Evolutionary conservation across 1,139 yeast species (phyloP).

Genomic region (Yamadazyma diddensiae): DNA sequence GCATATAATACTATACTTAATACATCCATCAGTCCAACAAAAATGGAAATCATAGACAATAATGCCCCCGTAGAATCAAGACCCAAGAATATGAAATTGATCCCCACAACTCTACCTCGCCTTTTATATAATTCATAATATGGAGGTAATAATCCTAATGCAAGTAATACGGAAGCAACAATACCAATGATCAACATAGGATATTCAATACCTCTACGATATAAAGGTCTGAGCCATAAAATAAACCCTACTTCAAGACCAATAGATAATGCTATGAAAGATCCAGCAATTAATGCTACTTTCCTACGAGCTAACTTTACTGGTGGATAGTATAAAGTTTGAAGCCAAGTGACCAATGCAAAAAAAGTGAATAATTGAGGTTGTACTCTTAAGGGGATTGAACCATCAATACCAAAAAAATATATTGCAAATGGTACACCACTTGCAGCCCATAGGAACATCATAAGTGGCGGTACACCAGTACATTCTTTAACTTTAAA

Average conservation of each 20-base stretch:
- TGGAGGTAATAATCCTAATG: slow-evolving; percentile 81
- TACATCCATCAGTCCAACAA: slow-evolving; percentile 62
- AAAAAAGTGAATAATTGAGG: slow-evolving; percentile 81
- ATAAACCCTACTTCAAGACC: slow-evolving; percentile 72
- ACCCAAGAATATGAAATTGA: slow-evolving; percentile 75
- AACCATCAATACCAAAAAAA: slow-evolving; percentile 67
- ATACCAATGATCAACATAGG: slow-evolving; percentile 79
- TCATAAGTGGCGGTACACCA: slow-evolving; percentile 82
- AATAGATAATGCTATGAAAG: slow-evolving; percentile 44
- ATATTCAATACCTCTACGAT: slow-evolving; percentile 64
- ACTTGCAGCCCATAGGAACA: slow-evolving; percentile 79
- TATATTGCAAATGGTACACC: slow-evolving; percentile 84
- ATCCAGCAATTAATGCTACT: slow-evolving; percentile 32
- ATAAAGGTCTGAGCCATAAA: slow-evolving; percentile 64
- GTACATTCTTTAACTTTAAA: slow-evolving; percentile 73
- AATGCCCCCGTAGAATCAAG: slow-evolving; percentile 83
- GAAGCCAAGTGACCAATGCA: slow-evolving; percentile 67
- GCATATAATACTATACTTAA: slow-evolving; percentile 77
- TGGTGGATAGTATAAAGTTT: slow-evolving; percentile 82
- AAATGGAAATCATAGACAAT: slow-evolving; percentile 64
- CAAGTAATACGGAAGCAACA: slow-evolving; percentile 72
- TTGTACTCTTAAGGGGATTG: slow-evolving; percentile 77
- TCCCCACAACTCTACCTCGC: slow-evolving; percentile 81
- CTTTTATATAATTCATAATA: slow-evolving; percentile 80
- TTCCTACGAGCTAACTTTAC: slow-evolving; percentile 34